Percentiles rank a stretch among this genome's conserved stretches.
Evolutionary conservation across 2,329 filamentous ascomycete genomes (phyloP).

Genomic region (Tricladium varicosporioides): DNA sequence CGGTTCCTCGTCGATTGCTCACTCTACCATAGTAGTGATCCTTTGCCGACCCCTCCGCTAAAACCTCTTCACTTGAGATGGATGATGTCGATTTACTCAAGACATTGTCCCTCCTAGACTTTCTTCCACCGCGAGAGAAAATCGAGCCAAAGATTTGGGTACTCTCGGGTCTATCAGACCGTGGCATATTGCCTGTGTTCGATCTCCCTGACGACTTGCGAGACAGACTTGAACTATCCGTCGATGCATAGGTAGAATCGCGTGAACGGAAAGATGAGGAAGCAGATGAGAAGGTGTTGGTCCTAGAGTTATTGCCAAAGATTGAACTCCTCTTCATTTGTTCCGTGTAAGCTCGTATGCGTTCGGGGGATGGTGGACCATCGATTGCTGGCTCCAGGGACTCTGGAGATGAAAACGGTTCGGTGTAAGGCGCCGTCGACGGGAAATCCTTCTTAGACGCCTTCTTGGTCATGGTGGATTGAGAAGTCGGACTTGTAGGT

Average conservation of each 20-base stretch:
- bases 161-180: constrained; percentile 54
- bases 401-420: constrained; percentile 33
- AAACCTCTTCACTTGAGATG: constrained; percentile 9
- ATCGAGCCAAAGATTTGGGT: constrained; percentile 57
- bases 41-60: constrained; percentile 19
- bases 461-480: constrained; percentile 14
- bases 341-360: constrained; percentile 56
- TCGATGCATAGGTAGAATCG: constrained; percentile 28
- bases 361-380: constrained; percentile 59
- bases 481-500: constrained; percentile 14
- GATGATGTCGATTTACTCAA: constrained; percentile 16
- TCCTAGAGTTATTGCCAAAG: constrained; percentile 45
- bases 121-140: constrained; percentile 52
- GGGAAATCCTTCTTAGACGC: constrained; percentile 15
- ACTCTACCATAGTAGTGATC: constrained; percentile 24
- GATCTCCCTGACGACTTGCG: constrained; percentile 58
- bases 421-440: constrained; percentile 9
- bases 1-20: constrained; percentile 5
- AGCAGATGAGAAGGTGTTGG: constrained; percentile 50
- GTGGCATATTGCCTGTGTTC: constrained; percentile 49
- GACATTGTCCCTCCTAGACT: constrained; percentile 45
- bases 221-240: constrained; percentile 42
- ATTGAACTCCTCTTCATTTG: constrained; percentile 56
- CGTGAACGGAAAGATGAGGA: constrained; percentile 53
- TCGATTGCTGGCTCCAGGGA: constrained; percentile 58